Base-by-base conservation (phyloP, 179 eudicot species). In the Silene coronaria region DNA sequence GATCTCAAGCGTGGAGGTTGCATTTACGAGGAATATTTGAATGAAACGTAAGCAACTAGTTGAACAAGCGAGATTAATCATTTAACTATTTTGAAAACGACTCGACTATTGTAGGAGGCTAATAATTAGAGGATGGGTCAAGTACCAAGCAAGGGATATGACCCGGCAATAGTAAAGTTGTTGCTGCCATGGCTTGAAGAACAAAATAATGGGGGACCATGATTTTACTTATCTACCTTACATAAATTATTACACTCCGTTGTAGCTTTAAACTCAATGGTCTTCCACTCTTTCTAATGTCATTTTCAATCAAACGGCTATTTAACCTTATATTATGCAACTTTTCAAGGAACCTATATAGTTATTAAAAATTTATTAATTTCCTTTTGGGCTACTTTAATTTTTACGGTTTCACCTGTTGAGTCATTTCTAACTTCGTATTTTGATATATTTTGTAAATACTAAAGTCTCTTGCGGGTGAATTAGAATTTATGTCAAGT, bases 261-360 rank as follows among this genome's bases (percentile, higher is more conserved):
- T 53, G 58, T 64, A 27, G 21, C 68, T 28, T 64, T 64, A 64
- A 64, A 46, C 28, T 67, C 48, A 10, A 36, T 67, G 22, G 71
- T 67, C 71, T 67, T 21, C 71, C 23, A 42, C 23, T 67, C 71
- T 38, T 21, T 46, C 5, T 22, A 19, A 38, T 67, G 53, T 12
- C 71, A 19, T 21, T 67, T 67, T 67, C 51, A 67, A 19, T 6
- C 51, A 19, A 67, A 67, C 71, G 71, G 71, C 71, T 67, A 67
- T 17, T 67, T 38, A 38, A 36, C 68, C 68, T 17, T 64, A 64
- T 64, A 13, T 64, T 64, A 17, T 64, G 68, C 68, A 64, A 13
- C 14, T 16, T 27, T 27, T 3, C n/a, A 26, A 14, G 38, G 38
- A 12, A 14, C 42, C 7, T 17, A 51, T 17, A 3, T 9, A 14